Evolutionary conservation across 2,329 filamentous ascomycete species (phyloP), one percentile per base, ranked within the genome.

Genomic region (Ophiostoma himal-ulmi): DNA sequence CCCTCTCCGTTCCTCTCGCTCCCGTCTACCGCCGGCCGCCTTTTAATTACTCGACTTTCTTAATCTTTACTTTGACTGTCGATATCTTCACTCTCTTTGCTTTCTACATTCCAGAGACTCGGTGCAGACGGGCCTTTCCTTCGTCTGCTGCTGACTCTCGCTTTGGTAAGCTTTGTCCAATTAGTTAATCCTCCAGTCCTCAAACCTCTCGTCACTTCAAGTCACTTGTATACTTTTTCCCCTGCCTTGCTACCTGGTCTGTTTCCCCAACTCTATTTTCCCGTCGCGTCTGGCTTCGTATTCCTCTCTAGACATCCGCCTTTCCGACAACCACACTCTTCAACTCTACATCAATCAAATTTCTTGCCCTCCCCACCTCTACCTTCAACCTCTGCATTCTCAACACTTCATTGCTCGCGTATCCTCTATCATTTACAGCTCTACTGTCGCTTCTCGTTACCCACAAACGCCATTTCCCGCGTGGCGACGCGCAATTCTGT

Each of bases 101-200:
- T 34, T 26, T 48, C 44, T 57, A 30, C 62, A 64, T 71, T 68
- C 44, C 36, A 70, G 72, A 74, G 73, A 70, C 69, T 72, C 64
- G 70, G 72, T 67, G 69, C 70, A 73, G 73, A 68, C 72, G 72
- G 72, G 71, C 37, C 26, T 69, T 22, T 37, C n/a, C 67, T 70
- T 73, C 73, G 73, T 71, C 70, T 74, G 73, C 68, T 36, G 66
- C 71, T 74, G 72, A 73, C 70, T 73, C 72, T 74, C 73, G 60
- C 68, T 34, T 68, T 70, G 71, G 73, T 74, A 70, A 64, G 73
- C 54, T 57, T 39, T 48, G 44, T 48, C 44, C 44, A 48, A 48
- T 20, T 17, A 5, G 8, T 20, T 17, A 48, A 17, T 48, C 44
- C 44, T 48, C 44, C 37, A 3, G 37, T 39, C 37, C 37, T 13